Evolutionary conservation across 2,329 filamentous ascomycete species (phyloP).

Genomic region (Hawksworthiomyces lignivorus): DNA sequence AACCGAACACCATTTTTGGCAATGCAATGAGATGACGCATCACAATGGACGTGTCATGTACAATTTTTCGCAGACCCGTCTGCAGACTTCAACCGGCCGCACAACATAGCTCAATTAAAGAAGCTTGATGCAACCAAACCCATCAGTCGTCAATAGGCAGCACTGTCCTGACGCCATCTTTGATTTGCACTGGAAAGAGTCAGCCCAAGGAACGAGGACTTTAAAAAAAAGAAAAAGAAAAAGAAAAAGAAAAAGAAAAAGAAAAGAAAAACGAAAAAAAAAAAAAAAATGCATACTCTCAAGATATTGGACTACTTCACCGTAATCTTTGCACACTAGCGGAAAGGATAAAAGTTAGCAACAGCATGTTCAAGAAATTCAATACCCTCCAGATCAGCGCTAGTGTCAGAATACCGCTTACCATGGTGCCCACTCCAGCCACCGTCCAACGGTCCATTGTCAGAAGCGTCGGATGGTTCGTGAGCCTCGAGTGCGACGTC

Average conservation of each 20-base stretch:
- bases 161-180: conserved; percentile 17
- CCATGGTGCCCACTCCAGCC: conserved; percentile 35
- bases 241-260: background rate
- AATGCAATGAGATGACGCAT: too few relatives aligned
- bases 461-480: conserved; percentile 28
- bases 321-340: conserved; percentile 33
- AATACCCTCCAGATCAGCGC: too few relatives aligned
- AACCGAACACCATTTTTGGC: too few relatives aligned
- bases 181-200: conserved; percentile 15
- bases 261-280: too few relatives aligned
- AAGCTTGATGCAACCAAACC: too few relatives aligned
- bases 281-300: too few relatives aligned
- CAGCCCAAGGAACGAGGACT: background rate
- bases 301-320: conserved; percentile 28
- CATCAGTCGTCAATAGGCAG: conserved; percentile 19
- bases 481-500: conserved; percentile 30
- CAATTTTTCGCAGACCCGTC: too few relatives aligned
- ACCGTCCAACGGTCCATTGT: conserved; percentile 28
- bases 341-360: too few relatives aligned
- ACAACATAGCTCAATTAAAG: too few relatives aligned
- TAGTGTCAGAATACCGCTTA: too few relatives aligned
- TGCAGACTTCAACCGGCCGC: too few relatives aligned
- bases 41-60: too few relatives aligned
- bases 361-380: background rate
- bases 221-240: background rate